These are phyloP conservation scores for Darksidea phi DNA, from an alignment of 495 filamentous ascomycete species.

Conservation along the genomic window DNA sequence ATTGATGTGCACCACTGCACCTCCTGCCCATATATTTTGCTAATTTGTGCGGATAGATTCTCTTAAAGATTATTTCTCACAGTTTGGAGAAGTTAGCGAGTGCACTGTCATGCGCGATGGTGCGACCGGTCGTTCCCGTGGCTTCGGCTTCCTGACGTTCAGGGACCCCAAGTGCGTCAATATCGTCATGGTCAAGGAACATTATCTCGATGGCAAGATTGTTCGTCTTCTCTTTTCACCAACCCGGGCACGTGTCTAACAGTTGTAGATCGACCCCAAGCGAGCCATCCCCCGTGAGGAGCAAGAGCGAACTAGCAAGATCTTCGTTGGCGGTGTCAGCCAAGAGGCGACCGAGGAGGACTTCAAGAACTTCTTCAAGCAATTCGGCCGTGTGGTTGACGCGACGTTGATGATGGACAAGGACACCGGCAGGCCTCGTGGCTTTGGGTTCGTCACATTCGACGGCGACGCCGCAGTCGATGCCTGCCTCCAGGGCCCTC, in stretches of 20 bases:
- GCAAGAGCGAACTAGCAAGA: constrained; percentile 96
- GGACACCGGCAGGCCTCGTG: constrained; percentile 90
- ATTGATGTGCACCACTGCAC: too few species aligned
- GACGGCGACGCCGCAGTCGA: constrained; percentile 95
- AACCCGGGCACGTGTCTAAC: constrained; percentile 32
- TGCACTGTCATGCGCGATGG: constrained; percentile 98
- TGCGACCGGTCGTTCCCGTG: constrained; percentile 86
- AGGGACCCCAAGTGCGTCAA: constrained; percentile 96
- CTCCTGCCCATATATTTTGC: background rate
- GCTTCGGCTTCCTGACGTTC: constrained; percentile 97
- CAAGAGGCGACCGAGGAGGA: constrained; percentile 95
- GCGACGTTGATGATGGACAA: constrained; percentile 99
- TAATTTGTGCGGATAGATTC: constrained; percentile 66
- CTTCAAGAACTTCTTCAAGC: constrained; percentile 93
- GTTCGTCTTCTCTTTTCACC: constrained; percentile 55
- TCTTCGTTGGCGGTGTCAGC: constrained; percentile 96
- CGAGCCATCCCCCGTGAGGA: constrained; percentile 96
- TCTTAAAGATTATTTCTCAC: constrained; percentile 95
- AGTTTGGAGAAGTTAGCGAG: constrained; percentile 95
- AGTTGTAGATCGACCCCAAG: constrained; percentile 84
- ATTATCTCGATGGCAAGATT: constrained; percentile 96
- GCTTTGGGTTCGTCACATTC: constrained; percentile 99
- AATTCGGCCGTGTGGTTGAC: constrained; percentile 94
- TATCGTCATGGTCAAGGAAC: constrained; percentile 99
- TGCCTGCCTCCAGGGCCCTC: constrained; percentile 71